phyloP scores from a whole-genome alignment of 2,329 filamentous ascomycete genomes.

The Thelonectria discophora region DNA sequence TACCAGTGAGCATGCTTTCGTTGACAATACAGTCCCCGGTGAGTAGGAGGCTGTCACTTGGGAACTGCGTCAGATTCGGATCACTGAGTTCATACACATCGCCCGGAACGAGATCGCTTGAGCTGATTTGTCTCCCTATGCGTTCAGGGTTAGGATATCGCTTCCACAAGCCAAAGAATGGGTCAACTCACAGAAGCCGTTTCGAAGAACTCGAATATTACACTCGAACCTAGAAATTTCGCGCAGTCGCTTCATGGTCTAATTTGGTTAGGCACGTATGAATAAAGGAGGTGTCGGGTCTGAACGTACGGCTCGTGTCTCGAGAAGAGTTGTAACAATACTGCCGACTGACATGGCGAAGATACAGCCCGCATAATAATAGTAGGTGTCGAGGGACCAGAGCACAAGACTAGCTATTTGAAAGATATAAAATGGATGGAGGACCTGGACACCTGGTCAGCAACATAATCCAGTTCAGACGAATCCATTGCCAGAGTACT shows the following conservation, averaged over 20 bases:
- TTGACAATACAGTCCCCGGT: conserved; percentile 98
- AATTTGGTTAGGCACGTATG: conserved; percentile 16
- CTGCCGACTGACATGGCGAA: conserved; percentile 94
- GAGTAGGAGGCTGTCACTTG: conserved; percentile 89
- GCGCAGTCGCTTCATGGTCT: conserved; percentile 88
- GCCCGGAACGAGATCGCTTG: conserved; percentile 88
- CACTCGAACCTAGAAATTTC: conserved; percentile 97
- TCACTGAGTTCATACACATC: conserved; percentile 98
- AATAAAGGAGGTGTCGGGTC: not conserved
- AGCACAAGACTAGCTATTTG: conserved; percentile 93
- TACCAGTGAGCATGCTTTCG: conserved; percentile 92
- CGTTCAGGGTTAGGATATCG: not conserved
- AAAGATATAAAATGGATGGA: conserved; percentile 98
- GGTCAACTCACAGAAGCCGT: conserved; percentile 82
- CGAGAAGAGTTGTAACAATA: conserved; percentile 86
- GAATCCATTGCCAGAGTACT: conserved; percentile 11
- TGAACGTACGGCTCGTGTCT: conserved; percentile 78
- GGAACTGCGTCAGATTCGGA: conserved; percentile 85
- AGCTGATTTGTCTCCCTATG: conserved; percentile 82
- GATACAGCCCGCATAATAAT: conserved; percentile 96
- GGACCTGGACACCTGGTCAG: conserved; percentile 63
- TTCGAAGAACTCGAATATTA: conserved; percentile 90
- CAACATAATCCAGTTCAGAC: not conserved
- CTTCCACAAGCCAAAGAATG: not conserved
- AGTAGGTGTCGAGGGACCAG: conserved; percentile 96